Percentiles rank a stretch among this genome's conserved stretches.
Evolutionary conservation across 1,284 basidiomycete species (phyloP).

Genomic region (Fomitopsis schrenkii): DNA sequence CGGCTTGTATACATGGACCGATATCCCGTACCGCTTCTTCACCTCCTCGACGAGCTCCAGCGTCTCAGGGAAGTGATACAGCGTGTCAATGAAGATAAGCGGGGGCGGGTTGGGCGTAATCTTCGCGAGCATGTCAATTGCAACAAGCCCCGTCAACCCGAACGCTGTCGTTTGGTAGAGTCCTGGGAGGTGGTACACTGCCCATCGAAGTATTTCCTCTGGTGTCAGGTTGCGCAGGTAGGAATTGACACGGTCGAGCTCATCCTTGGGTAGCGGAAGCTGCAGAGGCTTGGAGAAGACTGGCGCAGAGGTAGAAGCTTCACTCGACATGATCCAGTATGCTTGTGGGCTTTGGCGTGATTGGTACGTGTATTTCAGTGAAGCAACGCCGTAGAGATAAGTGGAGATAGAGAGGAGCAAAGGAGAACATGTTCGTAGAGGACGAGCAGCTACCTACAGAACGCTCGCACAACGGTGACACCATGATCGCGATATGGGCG

Average conservation of each 20-base stretch:
- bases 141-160: slow-evolving; percentile 87
- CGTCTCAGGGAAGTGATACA: slow-evolving; percentile 96
- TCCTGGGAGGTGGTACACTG: slow-evolving; percentile 69
- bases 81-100: slow-evolving; percentile 91
- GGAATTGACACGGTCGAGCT: slow-evolving; percentile 69
- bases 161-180: slow-evolving; percentile 93
- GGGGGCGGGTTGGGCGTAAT: slow-evolving; percentile 62
- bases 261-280: slow-evolving; percentile 61
- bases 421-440: slow-evolving; percentile 6
- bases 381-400: background rate
- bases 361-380: background rate
- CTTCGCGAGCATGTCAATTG: slow-evolving; percentile 90
- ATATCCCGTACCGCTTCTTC: slow-evolving; percentile 69
- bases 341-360: background rate
- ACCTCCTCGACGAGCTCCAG: slow-evolving; percentile 83
- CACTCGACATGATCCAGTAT: background rate
- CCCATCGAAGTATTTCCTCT: slow-evolving; percentile 84
- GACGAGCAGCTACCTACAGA: slow-evolving; percentile 6
- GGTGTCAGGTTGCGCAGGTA: slow-evolving; percentile 70
- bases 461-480: slow-evolving; percentile 15
- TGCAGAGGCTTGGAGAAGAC: slow-evolving; percentile 45
- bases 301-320: slow-evolving; percentile 17
- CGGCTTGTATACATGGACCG: slow-evolving; percentile 80
- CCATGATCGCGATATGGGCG: slow-evolving; percentile 6
- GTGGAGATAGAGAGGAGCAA: background rate